phyloP scores from a whole-genome alignment of 176 grass and related monocot species.

The Oryza rufipogon region DNA sequence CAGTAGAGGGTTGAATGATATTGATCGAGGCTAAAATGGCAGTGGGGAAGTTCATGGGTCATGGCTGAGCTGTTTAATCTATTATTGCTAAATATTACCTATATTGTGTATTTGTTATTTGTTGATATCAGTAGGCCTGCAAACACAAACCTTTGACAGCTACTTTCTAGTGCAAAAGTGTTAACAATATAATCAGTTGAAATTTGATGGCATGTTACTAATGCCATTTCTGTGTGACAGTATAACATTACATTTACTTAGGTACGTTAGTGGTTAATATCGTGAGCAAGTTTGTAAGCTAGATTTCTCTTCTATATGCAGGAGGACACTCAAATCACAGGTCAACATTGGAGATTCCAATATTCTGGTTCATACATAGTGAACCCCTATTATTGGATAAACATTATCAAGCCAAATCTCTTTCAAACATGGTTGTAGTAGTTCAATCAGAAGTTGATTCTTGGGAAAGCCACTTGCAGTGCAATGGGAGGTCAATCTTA shows the following conservation, averaged over 20 bases:
- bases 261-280: not conserved
- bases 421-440: slow-evolving; percentile 89
- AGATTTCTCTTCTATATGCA: slow-evolving; percentile 43
- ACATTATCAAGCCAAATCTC: slow-evolving; percentile 93
- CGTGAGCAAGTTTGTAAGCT: slow-evolving; percentile 4
- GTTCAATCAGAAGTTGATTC: slow-evolving; percentile 88
- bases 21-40: slow-evolving; percentile 22
- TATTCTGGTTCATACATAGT: slow-evolving; percentile 97
- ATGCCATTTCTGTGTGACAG: not conserved
- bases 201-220: not conserved
- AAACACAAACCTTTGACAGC: not conserved
- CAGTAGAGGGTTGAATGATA: not conserved
- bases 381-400: slow-evolving; percentile 87
- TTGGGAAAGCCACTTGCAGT: slow-evolving; percentile 97
- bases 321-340: slow-evolving; percentile 74
- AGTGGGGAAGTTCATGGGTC: slow-evolving; percentile 15
- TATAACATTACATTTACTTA: not conserved
- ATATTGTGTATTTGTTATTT: not conserved
- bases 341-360: slow-evolving; percentile 86
- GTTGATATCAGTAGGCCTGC: not conserved
- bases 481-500: slow-evolving; percentile 83
- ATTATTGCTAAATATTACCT: slow-evolving; percentile 7
- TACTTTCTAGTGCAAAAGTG: not conserved
- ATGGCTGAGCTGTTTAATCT: not conserved
- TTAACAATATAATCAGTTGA: not conserved